Evolutionary conservation across 768 basidiomycete genomes (phyloP).

Genomic region (Lentinus brumalis): DNA sequence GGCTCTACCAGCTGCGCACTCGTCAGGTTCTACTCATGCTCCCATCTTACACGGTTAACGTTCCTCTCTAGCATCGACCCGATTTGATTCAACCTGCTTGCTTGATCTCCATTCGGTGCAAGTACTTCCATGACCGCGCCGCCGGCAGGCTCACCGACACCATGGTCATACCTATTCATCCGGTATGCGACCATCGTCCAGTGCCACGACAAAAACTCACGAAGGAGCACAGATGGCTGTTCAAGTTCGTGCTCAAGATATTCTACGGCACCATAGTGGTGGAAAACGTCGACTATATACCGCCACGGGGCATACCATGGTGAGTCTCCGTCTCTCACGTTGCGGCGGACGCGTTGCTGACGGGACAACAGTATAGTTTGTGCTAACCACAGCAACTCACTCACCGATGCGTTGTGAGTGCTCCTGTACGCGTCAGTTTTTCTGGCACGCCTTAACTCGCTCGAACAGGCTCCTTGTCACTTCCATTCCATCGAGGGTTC

Average conservation of each 20-base stretch:
- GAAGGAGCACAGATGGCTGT: slow-evolving; percentile 51
- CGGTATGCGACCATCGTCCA: slow-evolving; percentile 42
- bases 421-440: neutral
- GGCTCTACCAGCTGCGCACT: too few species aligned
- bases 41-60: too few species aligned
- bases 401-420: slow-evolving; percentile 83
- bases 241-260: slow-evolving; percentile 84
- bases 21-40: too few species aligned
- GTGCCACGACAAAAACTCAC: neutral
- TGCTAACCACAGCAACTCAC: slow-evolving; percentile 84
- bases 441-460: neutral
- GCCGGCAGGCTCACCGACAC: slow-evolving; percentile 41
- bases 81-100: too few species aligned
- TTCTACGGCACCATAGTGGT: slow-evolving; percentile 91
- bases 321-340: slow-evolving; percentile 31
- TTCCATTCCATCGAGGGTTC: slow-evolving; percentile 68
- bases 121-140: slow-evolving; percentile 28
- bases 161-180: slow-evolving; percentile 71
- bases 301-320: slow-evolving; percentile 76
- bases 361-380: slow-evolving; percentile 66
- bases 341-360: neutral
- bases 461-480: slow-evolving; percentile 65
- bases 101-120: too few species aligned
- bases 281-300: slow-evolving; percentile 73
- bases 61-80: too few species aligned